Base-by-base conservation (phyloP, 257 asterid species). In the Eustoma russellianum region DNA sequence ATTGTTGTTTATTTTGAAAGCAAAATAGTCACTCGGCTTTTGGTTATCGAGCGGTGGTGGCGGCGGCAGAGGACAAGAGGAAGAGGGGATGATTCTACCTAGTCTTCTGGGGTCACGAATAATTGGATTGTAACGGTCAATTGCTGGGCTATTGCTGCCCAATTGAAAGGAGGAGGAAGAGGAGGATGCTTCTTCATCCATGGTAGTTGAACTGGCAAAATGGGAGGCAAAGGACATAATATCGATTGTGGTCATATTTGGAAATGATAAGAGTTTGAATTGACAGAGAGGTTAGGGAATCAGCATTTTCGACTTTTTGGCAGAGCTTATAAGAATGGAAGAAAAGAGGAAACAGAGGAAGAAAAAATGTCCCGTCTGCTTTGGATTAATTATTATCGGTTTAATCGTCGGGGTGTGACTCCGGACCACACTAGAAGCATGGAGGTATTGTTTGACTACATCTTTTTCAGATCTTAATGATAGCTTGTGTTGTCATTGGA, bases 201-300 rank as follows among this genome's bases (percentile, higher is more conserved):
- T 86, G 76, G 67, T 66, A 3, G 76, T 71, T 75, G 83, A 68
- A 48, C 89, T 79, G 30, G 94, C 65, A 30, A 82, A 74, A 66
- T 86, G 86, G 44, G 95, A 81, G 15, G 86, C 57, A 61, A 87
- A 83, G 67, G 73, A 68, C 65, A 83, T 24, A 24, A 24, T 71
- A 78, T 83, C 83, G 15, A 71, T 77, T 76, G 77, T 70, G 70
- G 65, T 79, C 88, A 79, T 83, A 43, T 56, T 69, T 66, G 2
- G 11, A 35, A 17, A 61, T 5, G 43, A 24, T 1, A 15, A 15
- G 48, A 47, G 52, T 48, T 48, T n/a, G 61, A 30, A 46, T 57
- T 30, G 35, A 60, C 13, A 69, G 30, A 24, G 30, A 24, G 74
- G 45, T 40, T 59, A 13, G 63, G 68, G 85, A 78, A 82, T 74